Conservation (phyloP, 768 basidiomycete genomes). For the Xerocomus potaroensis region DNA sequence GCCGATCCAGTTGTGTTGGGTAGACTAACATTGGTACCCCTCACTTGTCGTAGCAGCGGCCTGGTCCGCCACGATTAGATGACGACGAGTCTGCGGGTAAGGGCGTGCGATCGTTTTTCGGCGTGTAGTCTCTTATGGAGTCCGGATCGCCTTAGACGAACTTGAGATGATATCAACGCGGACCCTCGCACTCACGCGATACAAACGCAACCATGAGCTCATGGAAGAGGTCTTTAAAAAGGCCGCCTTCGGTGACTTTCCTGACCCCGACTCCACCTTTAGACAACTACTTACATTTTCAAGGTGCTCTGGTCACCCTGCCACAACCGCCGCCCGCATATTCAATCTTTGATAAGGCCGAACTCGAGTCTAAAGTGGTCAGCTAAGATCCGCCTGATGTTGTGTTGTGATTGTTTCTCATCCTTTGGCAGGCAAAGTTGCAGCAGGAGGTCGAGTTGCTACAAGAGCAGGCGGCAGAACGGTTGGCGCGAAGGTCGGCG, state of each 20-base stretch:
- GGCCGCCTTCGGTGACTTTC: conserved; percentile 54
- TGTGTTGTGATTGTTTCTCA: not conserved
- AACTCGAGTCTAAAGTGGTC: conserved; percentile 57
- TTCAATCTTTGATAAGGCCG: conserved; percentile 55
- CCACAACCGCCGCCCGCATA: conserved; percentile 47
- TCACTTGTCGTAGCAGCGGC: conserved; percentile 23
- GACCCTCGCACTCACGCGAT: conserved; percentile 66
- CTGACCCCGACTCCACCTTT: not conserved
- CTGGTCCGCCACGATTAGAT: conserved; percentile 34
- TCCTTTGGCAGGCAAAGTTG: conserved; percentile 45
- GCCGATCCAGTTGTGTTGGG: not conserved
- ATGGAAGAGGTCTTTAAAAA: conserved; percentile 80
- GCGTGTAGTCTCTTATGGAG: not conserved
- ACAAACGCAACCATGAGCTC: conserved; percentile 75
- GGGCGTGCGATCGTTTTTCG: conserved; percentile 1
- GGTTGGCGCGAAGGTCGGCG: conserved; percentile 32
- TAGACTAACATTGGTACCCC: not conserved
- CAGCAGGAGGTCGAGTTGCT: conserved; percentile 56
- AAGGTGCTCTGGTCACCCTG: conserved; percentile 44
- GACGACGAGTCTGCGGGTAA: conserved; percentile 68
- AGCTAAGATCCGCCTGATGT: conserved; percentile 17
- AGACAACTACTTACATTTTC: not conserved
- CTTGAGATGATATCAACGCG: conserved; percentile 68
- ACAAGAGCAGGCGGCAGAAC: conserved; percentile 44
- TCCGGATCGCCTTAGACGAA: conserved; percentile 44